Percentiles rank a stretch among this genome's conserved stretches.
Evolutionary conservation across 306 rosid species (phyloP).

Genomic region (Fragaria iinumae): DNA sequence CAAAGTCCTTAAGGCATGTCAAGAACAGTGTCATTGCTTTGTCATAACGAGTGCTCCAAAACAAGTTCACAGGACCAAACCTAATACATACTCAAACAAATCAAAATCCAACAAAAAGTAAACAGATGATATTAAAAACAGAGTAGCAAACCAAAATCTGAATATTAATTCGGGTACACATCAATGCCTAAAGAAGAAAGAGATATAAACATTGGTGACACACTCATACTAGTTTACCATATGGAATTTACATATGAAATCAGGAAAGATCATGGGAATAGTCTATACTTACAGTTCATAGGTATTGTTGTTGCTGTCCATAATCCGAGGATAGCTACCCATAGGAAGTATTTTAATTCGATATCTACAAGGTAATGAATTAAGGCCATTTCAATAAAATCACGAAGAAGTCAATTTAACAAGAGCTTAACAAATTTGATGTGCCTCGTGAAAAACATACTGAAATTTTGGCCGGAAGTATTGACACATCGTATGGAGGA

Average conservation of each 20-base stretch:
- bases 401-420: background rate
- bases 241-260: background rate
- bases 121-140: background rate
- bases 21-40: constrained; percentile 87
- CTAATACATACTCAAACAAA: constrained; percentile 35
- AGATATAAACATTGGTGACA: background rate
- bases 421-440: background rate
- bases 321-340: constrained; percentile 97
- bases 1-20: constrained; percentile 90
- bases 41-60: constrained; percentile 98
- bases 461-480: constrained; percentile 85
- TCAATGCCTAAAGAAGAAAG: background rate
- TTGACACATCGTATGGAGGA: constrained; percentile 98
- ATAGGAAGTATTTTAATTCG: constrained; percentile 90
- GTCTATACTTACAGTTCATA: constrained; percentile 76
- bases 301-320: constrained; percentile 67
- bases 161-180: background rate
- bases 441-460: constrained; percentile 41
- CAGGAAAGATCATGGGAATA: background rate
- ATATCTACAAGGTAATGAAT: constrained; percentile 53
- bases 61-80: constrained; percentile 98
- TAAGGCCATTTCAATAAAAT: constrained; percentile 29
- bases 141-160: background rate
- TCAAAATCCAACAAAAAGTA: constrained; percentile 25
- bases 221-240: background rate